These are phyloP conservation scores for Hymenoscyphus infarciens DNA, from an alignment of 2,329 filamentous ascomycete species.

Conservation along the genomic window DNA sequence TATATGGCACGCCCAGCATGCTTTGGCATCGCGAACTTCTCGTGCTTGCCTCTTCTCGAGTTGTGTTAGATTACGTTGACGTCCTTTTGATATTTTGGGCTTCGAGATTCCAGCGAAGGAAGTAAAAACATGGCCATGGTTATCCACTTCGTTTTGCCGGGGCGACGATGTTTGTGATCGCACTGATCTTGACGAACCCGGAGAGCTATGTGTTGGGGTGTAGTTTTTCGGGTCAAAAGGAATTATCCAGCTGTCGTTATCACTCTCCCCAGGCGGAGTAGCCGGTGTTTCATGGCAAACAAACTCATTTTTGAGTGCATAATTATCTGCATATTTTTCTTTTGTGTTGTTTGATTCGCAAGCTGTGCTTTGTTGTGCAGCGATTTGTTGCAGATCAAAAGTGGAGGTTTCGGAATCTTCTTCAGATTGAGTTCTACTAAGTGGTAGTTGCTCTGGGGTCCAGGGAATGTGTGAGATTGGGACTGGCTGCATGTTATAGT, in stretches of 20 bases:
- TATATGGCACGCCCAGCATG: slow-evolving; percentile 36
- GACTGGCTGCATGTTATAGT: slow-evolving; percentile 11
- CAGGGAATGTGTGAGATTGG: slow-evolving; percentile 21
- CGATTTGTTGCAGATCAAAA: slow-evolving; percentile 55
- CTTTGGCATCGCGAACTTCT: slow-evolving; percentile 33
- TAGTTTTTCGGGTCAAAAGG: slow-evolving; percentile 14
- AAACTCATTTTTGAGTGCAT: slow-evolving; percentile 8
- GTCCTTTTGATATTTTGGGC: slow-evolving; percentile 26
- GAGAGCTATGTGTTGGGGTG: slow-evolving; percentile 23
- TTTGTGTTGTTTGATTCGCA: slow-evolving; percentile 58
- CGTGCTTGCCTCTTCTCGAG: slow-evolving; percentile 33
- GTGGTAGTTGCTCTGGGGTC: slow-evolving; percentile 23
- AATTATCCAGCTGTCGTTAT: slow-evolving; percentile 25
- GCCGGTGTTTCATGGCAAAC: slow-evolving; percentile 30
- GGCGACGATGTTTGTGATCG: slow-evolving; percentile 20
- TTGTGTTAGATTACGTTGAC: slow-evolving; percentile 29
- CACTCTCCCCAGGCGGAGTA: slow-evolving; percentile 23
- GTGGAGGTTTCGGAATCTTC: slow-evolving; percentile 18
- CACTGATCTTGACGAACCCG: slow-evolving; percentile 17
- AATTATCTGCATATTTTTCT: slow-evolving; percentile 63
- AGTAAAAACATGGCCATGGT: slow-evolving; percentile 30
- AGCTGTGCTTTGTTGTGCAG: slow-evolving; percentile 42
- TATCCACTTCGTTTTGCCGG: slow-evolving; percentile 14
- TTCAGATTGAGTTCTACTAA: slow-evolving; percentile 17
- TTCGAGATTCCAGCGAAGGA: slow-evolving; percentile 24